phyloP scores from a whole-genome alignment of 768 basidiomycete genomes.

The Basidioascus undulatus region DNA sequence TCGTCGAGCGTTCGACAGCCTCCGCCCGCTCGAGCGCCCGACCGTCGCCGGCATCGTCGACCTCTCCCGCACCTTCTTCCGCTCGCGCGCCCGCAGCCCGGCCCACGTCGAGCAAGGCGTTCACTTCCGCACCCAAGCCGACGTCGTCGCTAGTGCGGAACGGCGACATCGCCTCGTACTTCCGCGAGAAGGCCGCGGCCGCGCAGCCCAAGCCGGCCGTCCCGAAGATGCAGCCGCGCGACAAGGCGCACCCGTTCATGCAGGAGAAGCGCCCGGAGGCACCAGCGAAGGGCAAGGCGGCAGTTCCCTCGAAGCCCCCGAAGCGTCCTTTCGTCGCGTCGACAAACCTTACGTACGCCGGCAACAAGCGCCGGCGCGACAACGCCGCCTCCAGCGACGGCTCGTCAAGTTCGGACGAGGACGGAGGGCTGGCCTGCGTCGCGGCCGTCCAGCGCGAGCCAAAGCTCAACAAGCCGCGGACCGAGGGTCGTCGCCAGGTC shows the following conservation, averaged over 20 bases:
- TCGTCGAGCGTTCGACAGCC: too few relatives aligned
- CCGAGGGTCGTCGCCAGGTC: constrained; percentile 28
- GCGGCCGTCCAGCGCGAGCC: too few relatives aligned
- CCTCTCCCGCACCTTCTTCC: neutral
- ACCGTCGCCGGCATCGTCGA: neutral
- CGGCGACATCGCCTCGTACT: constrained; percentile 10
- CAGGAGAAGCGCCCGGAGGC: constrained; percentile 37
- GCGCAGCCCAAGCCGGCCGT: constrained; percentile 20
- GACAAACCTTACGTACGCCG: too few relatives aligned
- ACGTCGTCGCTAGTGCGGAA: constrained; percentile 24
- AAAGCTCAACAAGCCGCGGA: constrained; percentile 6
- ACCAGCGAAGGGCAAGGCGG: constrained; percentile 22
- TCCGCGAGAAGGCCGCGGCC: constrained; percentile 20
- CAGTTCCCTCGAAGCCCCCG: constrained; percentile 13
- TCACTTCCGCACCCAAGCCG: constrained; percentile 11
- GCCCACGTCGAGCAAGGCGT: neutral
- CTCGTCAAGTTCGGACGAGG: too few relatives aligned
- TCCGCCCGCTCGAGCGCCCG: too few relatives aligned
- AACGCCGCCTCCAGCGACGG: neutral
- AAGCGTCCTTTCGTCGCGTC: constrained; percentile 15
- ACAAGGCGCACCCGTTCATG: constrained; percentile 22
- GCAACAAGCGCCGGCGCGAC: neutral
- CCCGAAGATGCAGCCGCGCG: constrained; percentile 8
- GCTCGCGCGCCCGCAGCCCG: neutral
- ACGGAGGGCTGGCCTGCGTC: too few relatives aligned